A percentile compares a stretch with the other conserved stretches of the same genome.
These are phyloP conservation scores for Pythium graminicola DNA, from an alignment of 352 stramenopile species.

Conservation along the genomic window DNA sequence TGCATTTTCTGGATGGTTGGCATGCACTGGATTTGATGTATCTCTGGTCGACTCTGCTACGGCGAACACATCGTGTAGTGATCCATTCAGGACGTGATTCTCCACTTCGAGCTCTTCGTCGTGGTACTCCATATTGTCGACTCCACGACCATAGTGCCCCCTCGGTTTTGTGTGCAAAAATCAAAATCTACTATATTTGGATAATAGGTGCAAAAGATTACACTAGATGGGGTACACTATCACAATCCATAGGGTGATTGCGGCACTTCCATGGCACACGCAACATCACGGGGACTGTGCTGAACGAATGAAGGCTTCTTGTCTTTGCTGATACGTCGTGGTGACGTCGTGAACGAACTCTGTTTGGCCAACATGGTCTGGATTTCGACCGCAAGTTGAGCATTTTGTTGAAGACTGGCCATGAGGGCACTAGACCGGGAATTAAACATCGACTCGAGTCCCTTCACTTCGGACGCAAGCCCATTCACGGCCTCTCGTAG, in stretches of 20 bases:
- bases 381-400: slow-evolving; percentile 9
- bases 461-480: slow-evolving; percentile 17
- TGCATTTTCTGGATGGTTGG: not conserved
- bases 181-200: slow-evolving; percentile 9
- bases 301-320: not conserved
- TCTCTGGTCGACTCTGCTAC: too few relatives aligned
- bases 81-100: slow-evolving; percentile 2
- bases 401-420: slow-evolving; percentile 15
- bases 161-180: slow-evolving; percentile 5
- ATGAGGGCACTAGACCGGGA: slow-evolving; percentile 19
- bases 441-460: slow-evolving; percentile 19
- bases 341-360: not conserved
- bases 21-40: not conserved
- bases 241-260: slow-evolving; percentile 5
- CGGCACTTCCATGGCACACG: slow-evolving; percentile 9
- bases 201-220: slow-evolving; percentile 1
- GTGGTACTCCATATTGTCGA: not conserved
- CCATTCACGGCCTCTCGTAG: slow-evolving; percentile 13
- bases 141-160: too few relatives aligned
- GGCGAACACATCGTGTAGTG: not conserved
- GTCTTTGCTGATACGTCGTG: not conserved
- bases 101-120: slow-evolving; percentile 6
- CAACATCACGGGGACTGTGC: slow-evolving; percentile 18
- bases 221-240: not conserved
- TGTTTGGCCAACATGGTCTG: slow-evolving; percentile 6